These are phyloP conservation scores for Rhizoctonia solani DNA, from an alignment of 1,284 basidiomycete species.

Conservation along the genomic window DNA sequence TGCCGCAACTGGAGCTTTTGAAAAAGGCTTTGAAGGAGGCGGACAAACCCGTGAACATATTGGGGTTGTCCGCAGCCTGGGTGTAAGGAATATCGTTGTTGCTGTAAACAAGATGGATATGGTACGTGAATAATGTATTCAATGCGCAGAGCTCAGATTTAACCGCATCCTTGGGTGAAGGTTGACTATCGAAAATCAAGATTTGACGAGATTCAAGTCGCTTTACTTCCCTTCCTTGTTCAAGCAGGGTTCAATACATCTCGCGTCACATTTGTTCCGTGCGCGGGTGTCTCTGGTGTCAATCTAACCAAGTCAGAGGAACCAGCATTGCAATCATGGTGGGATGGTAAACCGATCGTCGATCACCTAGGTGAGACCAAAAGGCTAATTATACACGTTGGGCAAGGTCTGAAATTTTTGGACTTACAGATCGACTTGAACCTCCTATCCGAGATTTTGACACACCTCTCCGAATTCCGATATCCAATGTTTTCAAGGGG, in stretches of 20 bases:
- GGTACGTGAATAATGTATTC: conserved; percentile 50
- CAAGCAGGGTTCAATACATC: conserved; percentile 83
- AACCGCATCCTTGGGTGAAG: conserved; percentile 50
- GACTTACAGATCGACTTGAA: conserved; percentile 69
- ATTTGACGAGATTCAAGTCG: conserved; percentile 81
- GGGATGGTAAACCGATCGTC: conserved; percentile 82
- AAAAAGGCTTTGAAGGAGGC: conserved; percentile 90
- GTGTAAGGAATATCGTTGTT: conserved; percentile 91
- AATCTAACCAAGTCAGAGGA: conserved; percentile 71
- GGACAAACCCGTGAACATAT: conserved; percentile 98
- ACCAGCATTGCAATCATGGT: conserved; percentile 70
- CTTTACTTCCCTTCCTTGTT: conserved; percentile 79
- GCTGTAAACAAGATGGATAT: conserved; percentile 95
- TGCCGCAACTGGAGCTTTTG: conserved; percentile 88
- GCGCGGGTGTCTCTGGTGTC: conserved; percentile 87
- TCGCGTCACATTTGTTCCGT: conserved; percentile 85
- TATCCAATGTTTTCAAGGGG: conserved; percentile 94
- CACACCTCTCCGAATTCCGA: conserved; percentile 81
- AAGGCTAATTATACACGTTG: background rate
- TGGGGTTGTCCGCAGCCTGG: conserved; percentile 87
- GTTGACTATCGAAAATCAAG: conserved; percentile 82
- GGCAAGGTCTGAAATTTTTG: background rate
- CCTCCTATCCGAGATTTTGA: conserved; percentile 80
- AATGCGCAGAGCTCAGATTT: background rate
- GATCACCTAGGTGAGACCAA: conserved; percentile 48